Conservation (phyloP, 192 early-diverging fungal genomes). For the Funneliformis mosseae region DNA sequence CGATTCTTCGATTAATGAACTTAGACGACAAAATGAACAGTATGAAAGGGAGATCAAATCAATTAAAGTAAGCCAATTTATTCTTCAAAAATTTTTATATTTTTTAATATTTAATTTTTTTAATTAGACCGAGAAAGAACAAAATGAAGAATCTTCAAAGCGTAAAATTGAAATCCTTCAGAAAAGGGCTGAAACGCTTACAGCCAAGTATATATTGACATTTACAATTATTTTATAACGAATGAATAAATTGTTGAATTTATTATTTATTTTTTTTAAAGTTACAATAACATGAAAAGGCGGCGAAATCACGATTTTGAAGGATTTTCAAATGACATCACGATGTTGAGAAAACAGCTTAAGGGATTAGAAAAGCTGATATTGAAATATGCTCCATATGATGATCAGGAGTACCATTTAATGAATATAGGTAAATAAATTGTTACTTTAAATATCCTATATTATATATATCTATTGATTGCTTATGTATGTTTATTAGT, state of each 20-base stretch:
- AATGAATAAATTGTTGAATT: neutral
- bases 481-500: neutral
- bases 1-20: neutral
- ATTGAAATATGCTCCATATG: conserved; percentile 58
- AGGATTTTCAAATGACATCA: conserved; percentile 68
- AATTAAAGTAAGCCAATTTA: conserved; percentile 6
- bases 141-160: neutral
- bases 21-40: neutral
- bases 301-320: conserved; percentile 67
- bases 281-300: conserved; percentile 53
- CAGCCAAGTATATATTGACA: neutral
- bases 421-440: conserved; percentile 44
- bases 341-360: conserved; percentile 54
- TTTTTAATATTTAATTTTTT: neutral
- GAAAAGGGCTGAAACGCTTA: conserved; percentile 21
- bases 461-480: neutral
- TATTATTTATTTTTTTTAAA: conserved; percentile 25
- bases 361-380: conserved; percentile 56
- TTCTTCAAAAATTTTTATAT: neutral
- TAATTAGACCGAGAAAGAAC: conserved; percentile 39
- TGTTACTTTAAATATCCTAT: neutral
- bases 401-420: conserved; percentile 58
- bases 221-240: neutral
- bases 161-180: neutral
- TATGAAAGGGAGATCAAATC: neutral